These are phyloP conservation scores for Auxenochlorella protothecoides DNA, from an alignment of 139 green algal genomes.

Conservation along the genomic window DNA sequence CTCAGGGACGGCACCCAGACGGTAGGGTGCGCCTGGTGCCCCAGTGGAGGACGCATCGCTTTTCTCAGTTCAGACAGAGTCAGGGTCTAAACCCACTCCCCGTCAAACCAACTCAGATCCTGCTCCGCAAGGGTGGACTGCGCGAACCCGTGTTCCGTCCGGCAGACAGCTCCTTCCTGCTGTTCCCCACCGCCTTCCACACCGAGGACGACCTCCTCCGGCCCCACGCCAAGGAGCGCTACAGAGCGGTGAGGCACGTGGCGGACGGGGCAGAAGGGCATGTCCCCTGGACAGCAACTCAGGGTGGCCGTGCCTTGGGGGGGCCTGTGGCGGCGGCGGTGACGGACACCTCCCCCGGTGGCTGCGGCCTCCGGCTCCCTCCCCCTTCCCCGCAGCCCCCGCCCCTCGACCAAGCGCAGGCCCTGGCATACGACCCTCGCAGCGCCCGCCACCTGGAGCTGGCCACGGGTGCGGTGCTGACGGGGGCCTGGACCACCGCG, in stretches of 20 bases:
- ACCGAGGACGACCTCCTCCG: slow-evolving; percentile 23
- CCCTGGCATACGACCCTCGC: slow-evolving; percentile 23
- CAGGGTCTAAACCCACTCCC: no score
- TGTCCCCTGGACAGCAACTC: no score
- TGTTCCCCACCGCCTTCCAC: slow-evolving; percentile 54
- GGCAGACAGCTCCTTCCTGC: slow-evolving; percentile 23
- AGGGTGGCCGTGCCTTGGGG: no score
- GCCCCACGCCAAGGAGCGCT: no score
- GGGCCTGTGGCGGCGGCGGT: no score
- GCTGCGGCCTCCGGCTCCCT: no score
- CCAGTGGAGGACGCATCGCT: no score
- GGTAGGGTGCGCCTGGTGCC: neutral
- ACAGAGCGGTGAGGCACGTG: no score
- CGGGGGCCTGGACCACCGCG: slow-evolving; percentile 42
- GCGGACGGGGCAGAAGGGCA: no score
- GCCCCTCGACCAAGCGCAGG: slow-evolving; percentile 32
- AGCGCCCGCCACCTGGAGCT: slow-evolving; percentile 12
- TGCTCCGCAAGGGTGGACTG: slow-evolving; percentile 66
- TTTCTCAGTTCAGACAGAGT: no score
- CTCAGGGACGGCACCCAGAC: slow-evolving; percentile 18
- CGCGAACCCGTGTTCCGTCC: slow-evolving; percentile 41
- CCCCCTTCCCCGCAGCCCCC: no score
- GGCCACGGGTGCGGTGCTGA: slow-evolving; percentile 14
- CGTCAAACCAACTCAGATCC: slow-evolving; percentile 24
- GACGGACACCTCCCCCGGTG: no score